Conservation (phyloP, 2,329 filamentous ascomycete genomes). For the Sordariomycetes sp. region DNA sequence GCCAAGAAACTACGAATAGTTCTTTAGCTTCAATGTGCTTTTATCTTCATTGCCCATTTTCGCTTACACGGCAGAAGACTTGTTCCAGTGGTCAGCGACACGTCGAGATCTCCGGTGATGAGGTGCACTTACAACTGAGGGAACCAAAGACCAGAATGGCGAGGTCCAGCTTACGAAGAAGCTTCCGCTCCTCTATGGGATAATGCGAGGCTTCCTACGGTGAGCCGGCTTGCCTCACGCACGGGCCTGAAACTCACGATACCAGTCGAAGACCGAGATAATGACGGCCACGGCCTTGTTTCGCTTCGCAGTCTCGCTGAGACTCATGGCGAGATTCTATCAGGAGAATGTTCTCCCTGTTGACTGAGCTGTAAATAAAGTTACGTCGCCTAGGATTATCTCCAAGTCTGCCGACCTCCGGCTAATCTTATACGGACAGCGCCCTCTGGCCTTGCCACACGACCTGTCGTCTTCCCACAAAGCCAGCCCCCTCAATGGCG, state of each 20-base stretch:
- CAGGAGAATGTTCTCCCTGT: no score
- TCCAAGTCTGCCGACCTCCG: no score
- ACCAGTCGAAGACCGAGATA: constrained; percentile 18
- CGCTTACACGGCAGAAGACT: constrained; percentile 7
- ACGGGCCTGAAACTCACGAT: constrained; percentile 10
- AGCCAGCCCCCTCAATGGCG: no score
- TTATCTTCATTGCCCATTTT: not conserved
- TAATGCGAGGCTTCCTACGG: constrained; percentile 16
- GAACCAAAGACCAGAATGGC: constrained; percentile 13
- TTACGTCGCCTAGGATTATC: no score
- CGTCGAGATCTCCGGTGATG: not conserved
- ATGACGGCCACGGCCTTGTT: constrained; percentile 14
- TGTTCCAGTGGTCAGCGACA: not conserved
- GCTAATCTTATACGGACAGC: no score
- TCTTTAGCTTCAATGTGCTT: not conserved
- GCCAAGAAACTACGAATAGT: constrained; percentile 4
- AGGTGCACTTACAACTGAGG: constrained; percentile 12
- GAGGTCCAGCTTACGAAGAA: constrained; percentile 15
- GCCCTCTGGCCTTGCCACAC: no score
- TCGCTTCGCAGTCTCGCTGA: constrained; percentile 8
- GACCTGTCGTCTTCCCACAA: no score
- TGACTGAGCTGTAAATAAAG: no score
- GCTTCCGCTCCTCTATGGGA: constrained; percentile 12
- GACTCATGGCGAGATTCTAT: constrained; percentile 4
- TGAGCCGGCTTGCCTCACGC: not conserved